Base-by-base conservation (phyloP, 1,284 basidiomycete species). In the Cryptococcus sp. region DNA sequence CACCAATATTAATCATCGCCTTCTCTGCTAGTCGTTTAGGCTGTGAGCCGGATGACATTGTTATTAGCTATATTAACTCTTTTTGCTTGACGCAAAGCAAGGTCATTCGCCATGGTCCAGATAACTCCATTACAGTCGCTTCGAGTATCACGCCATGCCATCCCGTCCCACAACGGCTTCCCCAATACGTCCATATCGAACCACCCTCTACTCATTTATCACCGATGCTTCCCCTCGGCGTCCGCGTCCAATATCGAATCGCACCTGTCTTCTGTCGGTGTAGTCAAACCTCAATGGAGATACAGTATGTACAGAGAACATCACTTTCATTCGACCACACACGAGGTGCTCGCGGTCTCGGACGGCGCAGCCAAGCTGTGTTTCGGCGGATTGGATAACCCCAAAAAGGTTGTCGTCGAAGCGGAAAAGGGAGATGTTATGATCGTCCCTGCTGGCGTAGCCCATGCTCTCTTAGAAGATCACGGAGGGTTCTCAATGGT, bases 241-340 rank as follows among this genome's bases (percentile, higher is more conserved):
- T 55, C 64, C 1, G 40, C 64, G 1, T 47, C 60, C 1, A 38
- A 55, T 3, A 57, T 76, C 40, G 66, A 71, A 43, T 22, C 52
- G 7, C 77, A 80, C 64, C 65, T 81, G 39, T 52, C 46, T 10
- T 65, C 62, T 40, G 65, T 78, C 37, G 78, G 77, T 16, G 74
- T 79, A 13, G 79, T 76, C 51, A 55, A 60, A 34, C 78, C 80
- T 15, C 72, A 73, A 60, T 80, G 80, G 80, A 69, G 76, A 40
- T 82, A 77, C 65, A 71, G 77, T 20, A 81, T 80, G 79, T 81
- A 81, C 68, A 60, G 57, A 23, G 70, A 72, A n/a, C 76, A 76
- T 38, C 80, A 82, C 64, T 81, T 79, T 65, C 79, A 82, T 60
- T 79, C 77, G 26, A 81, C 76, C 43, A 77, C 77, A 39, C 76